Evolutionary conservation across 164 flowering plant species (phyloP).

Genomic region (Houttuynia cordata): DNA sequence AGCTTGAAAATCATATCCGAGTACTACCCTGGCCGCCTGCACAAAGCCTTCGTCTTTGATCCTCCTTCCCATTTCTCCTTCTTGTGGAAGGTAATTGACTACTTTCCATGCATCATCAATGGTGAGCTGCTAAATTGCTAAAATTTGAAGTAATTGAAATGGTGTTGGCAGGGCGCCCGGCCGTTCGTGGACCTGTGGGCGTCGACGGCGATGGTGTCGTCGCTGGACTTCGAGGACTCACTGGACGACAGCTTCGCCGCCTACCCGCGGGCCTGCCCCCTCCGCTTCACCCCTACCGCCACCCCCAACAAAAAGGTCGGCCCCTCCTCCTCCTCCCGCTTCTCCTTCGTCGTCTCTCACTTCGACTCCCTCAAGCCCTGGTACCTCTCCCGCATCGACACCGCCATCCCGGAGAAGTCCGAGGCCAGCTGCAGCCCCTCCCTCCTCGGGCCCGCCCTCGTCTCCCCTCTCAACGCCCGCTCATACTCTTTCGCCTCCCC

Average conservation of each 20-base stretch:
- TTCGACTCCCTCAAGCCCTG: constrained; percentile 91
- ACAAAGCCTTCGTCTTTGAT: constrained; percentile 78
- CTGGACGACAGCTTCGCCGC: constrained; percentile 52
- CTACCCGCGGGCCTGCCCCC: constrained; percentile 64
- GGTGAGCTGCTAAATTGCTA: no score
- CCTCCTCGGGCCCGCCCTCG: constrained; percentile 46
- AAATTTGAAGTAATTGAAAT: not conserved
- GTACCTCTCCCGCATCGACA: constrained; percentile 67
- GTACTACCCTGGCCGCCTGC: constrained; percentile 73
- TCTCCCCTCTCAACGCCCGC: constrained; percentile 84
- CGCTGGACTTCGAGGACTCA: constrained; percentile 65
- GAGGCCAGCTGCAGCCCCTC: constrained; percentile 19
- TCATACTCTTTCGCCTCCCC: constrained; percentile 93
- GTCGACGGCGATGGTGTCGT: constrained; percentile 53
- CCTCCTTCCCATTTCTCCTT: constrained; percentile 91
- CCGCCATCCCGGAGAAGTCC: constrained; percentile 24
- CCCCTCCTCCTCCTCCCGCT: constrained; percentile 71
- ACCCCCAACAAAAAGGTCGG: constrained; percentile 54
- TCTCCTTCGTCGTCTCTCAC: constrained; percentile 77
- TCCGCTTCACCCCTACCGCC: constrained; percentile 52
- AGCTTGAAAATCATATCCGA: constrained; percentile 73
- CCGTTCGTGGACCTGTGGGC: constrained; percentile 77
- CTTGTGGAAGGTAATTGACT: constrained; percentile 77
- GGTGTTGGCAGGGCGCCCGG: constrained; percentile 63
- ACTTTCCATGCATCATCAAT: no score